Evolutionary conservation across 805 yeast species (phyloP), one percentile per base, ranked within the genome.

Genomic region (Saturnispora quitensis): DNA sequence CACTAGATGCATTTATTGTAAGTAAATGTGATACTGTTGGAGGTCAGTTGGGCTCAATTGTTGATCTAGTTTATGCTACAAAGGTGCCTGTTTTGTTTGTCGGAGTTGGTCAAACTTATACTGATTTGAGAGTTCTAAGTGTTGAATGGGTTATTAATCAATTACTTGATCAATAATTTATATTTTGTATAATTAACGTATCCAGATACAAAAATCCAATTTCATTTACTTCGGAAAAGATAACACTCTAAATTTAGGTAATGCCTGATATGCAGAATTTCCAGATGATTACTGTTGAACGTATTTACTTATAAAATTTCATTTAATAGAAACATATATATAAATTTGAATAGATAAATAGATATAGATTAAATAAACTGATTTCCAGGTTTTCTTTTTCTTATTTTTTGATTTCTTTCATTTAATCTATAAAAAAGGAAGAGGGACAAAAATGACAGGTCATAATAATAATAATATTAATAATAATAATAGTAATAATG

Each of bases 21-120:
- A 86, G 96, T 47, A 91, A 91, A 66, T 93, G 97, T 61, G 99
- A 91, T 65, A 93, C 99, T 0, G 99, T 91, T 28, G 99, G 98
- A 31, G 96, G 89, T 61, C 76, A 91, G 79, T 83, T 91, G 43
- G 99, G 99, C 24, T 83, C 96, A 1, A 87, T 91, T 88, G 97
- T 91, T 25, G 93, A 93, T 66, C 88, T 91, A 96, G 97, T 95
- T 2, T 86, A 86, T 73, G 90, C 97, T 5, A 93, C 98, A 0
- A 88, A 90, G 33, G 93, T 91, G 22, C 99, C 99, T 0, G 93
- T 91, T 36, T 73, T 91, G 57, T 93, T 93, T 67, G 93, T 91
- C 50, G 99, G 99, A 35, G 89, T 90, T 3, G 99, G 99, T 12
- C 99, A 91, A 71, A 91, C 95, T 2, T 91, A 91, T 62, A 91